These are phyloP conservation scores for Penicillium salamii DNA, from an alignment of 495 filamentous ascomycete genomes.

Conservation along the genomic window DNA sequence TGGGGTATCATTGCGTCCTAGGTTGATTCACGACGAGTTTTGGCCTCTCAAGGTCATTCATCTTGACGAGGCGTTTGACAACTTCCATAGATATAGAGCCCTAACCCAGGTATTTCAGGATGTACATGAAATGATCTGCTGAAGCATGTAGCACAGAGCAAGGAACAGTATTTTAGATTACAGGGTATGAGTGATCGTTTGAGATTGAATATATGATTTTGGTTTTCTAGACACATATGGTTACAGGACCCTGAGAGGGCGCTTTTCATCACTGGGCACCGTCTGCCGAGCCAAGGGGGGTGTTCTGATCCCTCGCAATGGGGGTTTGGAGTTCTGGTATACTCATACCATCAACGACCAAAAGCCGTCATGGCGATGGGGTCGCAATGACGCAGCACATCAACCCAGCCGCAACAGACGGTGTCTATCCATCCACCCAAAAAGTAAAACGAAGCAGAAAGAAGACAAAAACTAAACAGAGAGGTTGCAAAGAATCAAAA, in stretches of 20 bases:
- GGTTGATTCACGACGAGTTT: no score
- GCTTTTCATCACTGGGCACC: slow-evolving; percentile 7
- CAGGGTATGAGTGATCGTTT: not conserved
- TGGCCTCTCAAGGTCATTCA: no score
- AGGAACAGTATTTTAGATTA: not conserved
- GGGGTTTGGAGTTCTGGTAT: not conserved
- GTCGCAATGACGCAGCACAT: no score
- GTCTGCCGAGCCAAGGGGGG: not conserved
- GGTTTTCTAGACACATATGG: slow-evolving; percentile 27
- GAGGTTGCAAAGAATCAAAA: slow-evolving; percentile 19
- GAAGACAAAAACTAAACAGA: slow-evolving; percentile 25
- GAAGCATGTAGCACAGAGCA: no score
- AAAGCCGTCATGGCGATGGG: not conserved
- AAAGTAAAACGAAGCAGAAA: slow-evolving; percentile 26
- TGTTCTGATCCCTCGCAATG: not conserved
- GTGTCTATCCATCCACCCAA: slow-evolving; percentile 21
- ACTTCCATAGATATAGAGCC: no score
- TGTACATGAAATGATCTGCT: no score
- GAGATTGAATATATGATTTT: slow-evolving; percentile 15
- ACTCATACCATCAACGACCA: not conserved
- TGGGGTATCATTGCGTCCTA: no score
- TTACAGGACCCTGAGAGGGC: slow-evolving; percentile 24
- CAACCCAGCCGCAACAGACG: slow-evolving; percentile 1
- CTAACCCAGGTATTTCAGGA: no score
- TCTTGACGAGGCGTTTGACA: no score